These are phyloP conservation scores for Tylopilus sp. DNA, from an alignment of 1,284 basidiomycete species.

Conservation along the genomic window DNA sequence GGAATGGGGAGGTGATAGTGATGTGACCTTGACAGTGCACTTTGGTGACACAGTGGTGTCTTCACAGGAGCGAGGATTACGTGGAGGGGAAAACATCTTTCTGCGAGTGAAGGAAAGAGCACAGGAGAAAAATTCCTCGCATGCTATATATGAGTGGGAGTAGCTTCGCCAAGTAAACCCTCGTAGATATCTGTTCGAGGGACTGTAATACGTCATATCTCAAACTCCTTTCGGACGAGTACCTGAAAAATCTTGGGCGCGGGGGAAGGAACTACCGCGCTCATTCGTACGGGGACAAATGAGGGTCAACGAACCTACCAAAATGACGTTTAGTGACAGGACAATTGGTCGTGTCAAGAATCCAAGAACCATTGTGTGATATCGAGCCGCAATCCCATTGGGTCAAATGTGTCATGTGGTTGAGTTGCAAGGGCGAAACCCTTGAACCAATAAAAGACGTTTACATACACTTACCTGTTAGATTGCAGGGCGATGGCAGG, in stretches of 20 bases:
- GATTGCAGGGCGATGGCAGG: background rate
- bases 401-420: background rate
- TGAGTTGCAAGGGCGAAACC: background rate
- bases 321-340: background rate
- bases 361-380: background rate
- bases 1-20: background rate
- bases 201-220: background rate
- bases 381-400: background rate
- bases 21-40: slow-evolving; percentile 17
- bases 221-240: background rate
- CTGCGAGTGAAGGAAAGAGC: background rate
- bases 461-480: background rate
- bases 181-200: background rate
- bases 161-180: background rate
- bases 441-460: background rate
- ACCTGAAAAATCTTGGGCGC: background rate
- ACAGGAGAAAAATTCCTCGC: background rate
- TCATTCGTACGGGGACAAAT: background rate
- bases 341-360: background rate
- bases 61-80: slow-evolving; percentile 30
- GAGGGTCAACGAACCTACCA: background rate
- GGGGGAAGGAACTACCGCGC: background rate
- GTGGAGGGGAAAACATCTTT: slow-evolving; percentile 4
- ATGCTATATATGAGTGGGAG: slow-evolving; percentile 2
- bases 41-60: slow-evolving; percentile 36